phyloP scores from a whole-genome alignment of 2,329 filamentous ascomycete species.

The Cladophialophora bantiana region DNA sequence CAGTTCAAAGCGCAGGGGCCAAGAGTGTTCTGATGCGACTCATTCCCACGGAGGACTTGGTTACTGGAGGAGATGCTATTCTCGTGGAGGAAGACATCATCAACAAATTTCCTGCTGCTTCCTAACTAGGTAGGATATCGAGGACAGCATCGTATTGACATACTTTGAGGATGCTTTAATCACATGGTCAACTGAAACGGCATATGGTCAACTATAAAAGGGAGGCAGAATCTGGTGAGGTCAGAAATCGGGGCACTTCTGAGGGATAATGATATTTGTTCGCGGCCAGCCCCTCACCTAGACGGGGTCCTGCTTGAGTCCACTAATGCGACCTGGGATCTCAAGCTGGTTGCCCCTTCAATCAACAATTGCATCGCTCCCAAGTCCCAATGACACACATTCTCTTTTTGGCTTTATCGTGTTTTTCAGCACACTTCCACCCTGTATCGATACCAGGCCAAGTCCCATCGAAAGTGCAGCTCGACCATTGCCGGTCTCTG shows the following conservation, averaged over 20 bases:
- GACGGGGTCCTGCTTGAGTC: too few relatives aligned
- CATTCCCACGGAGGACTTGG: not conserved
- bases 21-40: not conserved
- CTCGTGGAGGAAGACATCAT: not conserved
- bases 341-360: too few relatives aligned
- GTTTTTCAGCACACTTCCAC: too few relatives aligned
- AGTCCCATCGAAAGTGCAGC: too few relatives aligned
- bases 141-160: not conserved
- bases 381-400: too few relatives aligned
- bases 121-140: not conserved
- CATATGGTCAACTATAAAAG: not conserved
- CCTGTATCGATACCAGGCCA: too few relatives aligned
- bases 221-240: not conserved
- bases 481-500: too few relatives aligned
- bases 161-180: not conserved
- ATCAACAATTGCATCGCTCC: too few relatives aligned
- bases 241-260: not conserved
- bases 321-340: too few relatives aligned
- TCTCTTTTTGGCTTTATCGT: too few relatives aligned
- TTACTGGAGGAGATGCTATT: not conserved
- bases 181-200: not conserved
- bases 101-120: not conserved
- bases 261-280: too few relatives aligned
- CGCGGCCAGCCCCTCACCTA: too few relatives aligned
- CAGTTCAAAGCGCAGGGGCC: not conserved